Conservation (phyloP, 208 protist species). For the Lotmaria passim region DNA sequence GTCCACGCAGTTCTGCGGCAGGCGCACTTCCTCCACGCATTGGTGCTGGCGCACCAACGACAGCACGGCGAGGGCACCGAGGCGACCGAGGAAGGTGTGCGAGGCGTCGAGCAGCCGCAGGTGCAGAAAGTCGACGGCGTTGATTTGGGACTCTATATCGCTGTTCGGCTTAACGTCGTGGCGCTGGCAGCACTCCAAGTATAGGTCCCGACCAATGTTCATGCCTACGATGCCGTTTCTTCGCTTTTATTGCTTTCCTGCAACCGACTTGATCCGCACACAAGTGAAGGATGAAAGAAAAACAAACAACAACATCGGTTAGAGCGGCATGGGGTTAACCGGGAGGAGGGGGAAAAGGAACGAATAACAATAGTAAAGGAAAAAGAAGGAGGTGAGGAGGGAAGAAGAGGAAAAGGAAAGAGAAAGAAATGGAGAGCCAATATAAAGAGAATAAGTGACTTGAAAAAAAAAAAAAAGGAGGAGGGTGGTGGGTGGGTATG, state of each 20-base stretch:
- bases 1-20: constrained; percentile 74
- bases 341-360: no score
- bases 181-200: constrained; percentile 71
- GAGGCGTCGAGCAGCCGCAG: constrained; percentile 69
- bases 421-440: background rate
- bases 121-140: constrained; percentile 54
- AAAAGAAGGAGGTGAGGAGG: constrained; percentile 5
- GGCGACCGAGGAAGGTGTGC: constrained; percentile 73
- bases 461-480: constrained; percentile 3
- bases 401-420: background rate
- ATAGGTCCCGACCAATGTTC: constrained; percentile 39
- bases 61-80: constrained; percentile 74
- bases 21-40: constrained; percentile 54
- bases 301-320: constrained; percentile 1
- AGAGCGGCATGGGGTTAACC: no score
- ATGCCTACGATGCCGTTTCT: no score
- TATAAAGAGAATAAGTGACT: no score
- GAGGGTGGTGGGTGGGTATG: no score
- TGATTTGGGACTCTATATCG: constrained; percentile 61
- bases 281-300: constrained; percentile 9
- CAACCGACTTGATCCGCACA: no score
- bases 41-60: constrained; percentile 68
- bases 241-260: no score
- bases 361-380: background rate
- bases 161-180: constrained; percentile 72